phyloP scores from a whole-genome alignment of 1,284 basidiomycete genomes.

The Sporisorium iseilematis-ciliati region DNA sequence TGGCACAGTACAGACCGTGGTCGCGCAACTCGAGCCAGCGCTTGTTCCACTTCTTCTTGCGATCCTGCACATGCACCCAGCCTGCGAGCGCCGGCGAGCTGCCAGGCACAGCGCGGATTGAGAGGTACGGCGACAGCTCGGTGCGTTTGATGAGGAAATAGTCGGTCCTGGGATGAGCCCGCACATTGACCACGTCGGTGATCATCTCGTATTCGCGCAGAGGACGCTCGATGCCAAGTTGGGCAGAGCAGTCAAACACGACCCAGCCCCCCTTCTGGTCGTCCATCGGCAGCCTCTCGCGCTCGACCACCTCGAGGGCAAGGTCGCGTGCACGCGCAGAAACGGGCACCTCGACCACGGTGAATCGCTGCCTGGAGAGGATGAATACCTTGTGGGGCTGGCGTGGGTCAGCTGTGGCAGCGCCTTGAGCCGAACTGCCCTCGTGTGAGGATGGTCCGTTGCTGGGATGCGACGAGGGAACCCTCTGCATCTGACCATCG shows the following conservation, averaged over 20 bases:
- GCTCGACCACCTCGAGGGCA: conserved; percentile 51
- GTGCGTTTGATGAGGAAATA: conserved; percentile 64
- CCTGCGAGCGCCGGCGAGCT: conserved; percentile 62
- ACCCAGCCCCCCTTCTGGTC: conserved; percentile 62
- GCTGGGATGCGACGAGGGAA: conserved; percentile 6
- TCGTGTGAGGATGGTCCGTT: conserved; percentile 15
- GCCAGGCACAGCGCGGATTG: conserved; percentile 53
- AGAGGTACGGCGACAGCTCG: conserved; percentile 59
- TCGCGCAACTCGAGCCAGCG: conserved; percentile 69
- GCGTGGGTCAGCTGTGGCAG: conserved; percentile 9
- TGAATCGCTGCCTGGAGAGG: conserved; percentile 56
- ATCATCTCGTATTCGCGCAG: conserved; percentile 67
- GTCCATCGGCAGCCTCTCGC: conserved; percentile 53
- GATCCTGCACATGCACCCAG: conserved; percentile 62
- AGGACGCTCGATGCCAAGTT: conserved; percentile 65
- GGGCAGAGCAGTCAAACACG: conserved; percentile 61
- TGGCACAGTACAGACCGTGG: conserved; percentile 63
- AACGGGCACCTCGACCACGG: conserved; percentile 46
- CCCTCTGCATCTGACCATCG: conserved; percentile 22
- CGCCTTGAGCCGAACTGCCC: neutral
- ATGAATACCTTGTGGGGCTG: conserved; percentile 57
- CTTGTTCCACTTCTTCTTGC: conserved; percentile 64
- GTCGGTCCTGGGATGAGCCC: conserved; percentile 48
- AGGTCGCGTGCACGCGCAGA: conserved; percentile 58
- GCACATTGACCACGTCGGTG: conserved; percentile 53